Evolutionary conservation across 176 grass and related monocot genomes (phyloP).

Genomic region (Dactylis glomerata): DNA sequence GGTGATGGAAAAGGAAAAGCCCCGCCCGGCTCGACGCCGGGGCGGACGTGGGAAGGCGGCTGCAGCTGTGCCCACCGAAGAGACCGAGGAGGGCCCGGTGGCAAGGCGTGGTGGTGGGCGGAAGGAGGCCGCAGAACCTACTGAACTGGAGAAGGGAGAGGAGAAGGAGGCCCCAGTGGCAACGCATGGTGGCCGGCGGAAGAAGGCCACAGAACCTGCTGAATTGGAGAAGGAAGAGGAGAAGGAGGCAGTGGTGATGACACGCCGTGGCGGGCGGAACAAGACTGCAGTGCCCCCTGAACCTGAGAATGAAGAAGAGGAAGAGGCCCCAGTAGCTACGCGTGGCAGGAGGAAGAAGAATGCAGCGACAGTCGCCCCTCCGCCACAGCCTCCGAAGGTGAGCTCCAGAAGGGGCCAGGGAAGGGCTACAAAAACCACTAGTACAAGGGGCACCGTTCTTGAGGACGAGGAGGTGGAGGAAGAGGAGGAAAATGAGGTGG

Average conservation of each 20-base stretch:
- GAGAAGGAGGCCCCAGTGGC: neutral
- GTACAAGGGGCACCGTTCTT: neutral
- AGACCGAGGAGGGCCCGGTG: neutral
- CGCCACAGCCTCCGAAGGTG: neutral
- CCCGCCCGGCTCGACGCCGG: neutral
- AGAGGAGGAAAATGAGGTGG: neutral
- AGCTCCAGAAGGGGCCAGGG: conserved; percentile 17
- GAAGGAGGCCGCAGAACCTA: neutral
- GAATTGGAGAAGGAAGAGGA: neutral
- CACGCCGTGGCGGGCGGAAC: neutral
- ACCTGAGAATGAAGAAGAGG: neutral
- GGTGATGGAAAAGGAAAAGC: neutral
- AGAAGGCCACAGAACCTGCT: conserved; percentile 11
- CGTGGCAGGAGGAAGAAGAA: neutral
- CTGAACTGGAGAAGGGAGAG: neutral
- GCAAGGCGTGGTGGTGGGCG: neutral
- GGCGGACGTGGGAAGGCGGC: conserved; percentile 18
- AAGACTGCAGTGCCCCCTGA: neutral
- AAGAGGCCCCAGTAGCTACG: neutral
- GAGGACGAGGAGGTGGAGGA: neutral
- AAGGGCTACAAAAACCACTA: neutral
- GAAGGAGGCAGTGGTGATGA: neutral
- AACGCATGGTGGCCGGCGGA: neutral
- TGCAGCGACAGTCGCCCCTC: neutral
- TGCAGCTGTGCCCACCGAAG: neutral